These are phyloP conservation scores for Phytopythium helicoides DNA, from an alignment of 352 stramenopile genomes.

Conservation along the genomic window DNA sequence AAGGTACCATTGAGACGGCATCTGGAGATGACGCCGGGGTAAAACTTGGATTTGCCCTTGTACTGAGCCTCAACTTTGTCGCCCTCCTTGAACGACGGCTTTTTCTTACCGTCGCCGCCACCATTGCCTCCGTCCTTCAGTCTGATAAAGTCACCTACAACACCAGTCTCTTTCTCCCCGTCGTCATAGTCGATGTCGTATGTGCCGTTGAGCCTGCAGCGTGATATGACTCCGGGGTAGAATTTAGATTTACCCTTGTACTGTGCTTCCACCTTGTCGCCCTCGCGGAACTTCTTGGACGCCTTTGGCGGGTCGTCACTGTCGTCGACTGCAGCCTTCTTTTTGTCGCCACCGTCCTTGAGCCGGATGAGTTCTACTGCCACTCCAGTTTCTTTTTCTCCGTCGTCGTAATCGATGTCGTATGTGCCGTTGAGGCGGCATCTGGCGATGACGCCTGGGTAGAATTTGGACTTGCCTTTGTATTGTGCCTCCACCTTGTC, in stretches of 20 bases:
- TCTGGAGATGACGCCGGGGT: slow-evolving; percentile 37
- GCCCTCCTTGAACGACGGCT: slow-evolving; percentile 16
- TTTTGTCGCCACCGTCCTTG: no score
- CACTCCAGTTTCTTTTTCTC: slow-evolving; percentile 23
- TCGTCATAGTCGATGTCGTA: slow-evolving; percentile 80
- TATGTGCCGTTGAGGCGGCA: slow-evolving; percentile 60
- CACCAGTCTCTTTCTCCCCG: slow-evolving; percentile 51
- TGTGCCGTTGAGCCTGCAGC: slow-evolving; percentile 45
- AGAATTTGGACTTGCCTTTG: slow-evolving; percentile 46
- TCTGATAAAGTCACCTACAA: slow-evolving; percentile 38
- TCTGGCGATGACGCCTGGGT: slow-evolving; percentile 39
- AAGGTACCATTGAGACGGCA: slow-evolving; percentile 51
- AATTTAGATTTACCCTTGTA: slow-evolving; percentile 63
- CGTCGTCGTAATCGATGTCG: slow-evolving; percentile 74
- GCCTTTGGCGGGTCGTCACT: slow-evolving; percentile 12
- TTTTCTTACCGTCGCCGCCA: no score
- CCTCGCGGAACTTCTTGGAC: no score
- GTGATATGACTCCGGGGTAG: slow-evolving; percentile 57
- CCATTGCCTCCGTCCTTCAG: no score
- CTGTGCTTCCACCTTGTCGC: slow-evolving; percentile 45
- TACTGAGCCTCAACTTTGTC: slow-evolving; percentile 37
- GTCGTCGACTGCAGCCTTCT: no score
- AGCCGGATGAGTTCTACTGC: slow-evolving; percentile 20
- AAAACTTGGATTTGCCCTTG: slow-evolving; percentile 27
- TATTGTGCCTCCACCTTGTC: slow-evolving; percentile 36